Evolutionary conservation across 2,329 filamentous ascomycete species (phyloP).

Genomic region (Escovopsis weberi): DNA sequence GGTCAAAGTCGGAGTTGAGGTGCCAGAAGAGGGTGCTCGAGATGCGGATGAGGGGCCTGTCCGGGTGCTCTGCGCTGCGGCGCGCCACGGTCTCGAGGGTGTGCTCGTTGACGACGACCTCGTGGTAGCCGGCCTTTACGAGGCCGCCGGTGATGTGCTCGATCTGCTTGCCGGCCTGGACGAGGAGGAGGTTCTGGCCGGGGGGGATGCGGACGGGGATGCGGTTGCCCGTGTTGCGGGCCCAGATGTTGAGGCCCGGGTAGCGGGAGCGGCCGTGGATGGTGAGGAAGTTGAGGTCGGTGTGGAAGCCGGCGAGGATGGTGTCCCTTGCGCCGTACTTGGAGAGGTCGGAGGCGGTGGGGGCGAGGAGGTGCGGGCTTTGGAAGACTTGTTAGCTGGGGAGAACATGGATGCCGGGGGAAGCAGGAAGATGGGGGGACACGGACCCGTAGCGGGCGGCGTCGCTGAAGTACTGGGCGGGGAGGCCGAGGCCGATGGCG

Average conservation of each 20-base stretch:
- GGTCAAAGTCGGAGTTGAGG: slow-evolving; percentile 39
- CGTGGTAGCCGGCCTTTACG: slow-evolving; percentile 47
- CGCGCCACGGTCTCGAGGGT: slow-evolving; percentile 33
- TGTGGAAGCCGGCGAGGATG: slow-evolving; percentile 49
- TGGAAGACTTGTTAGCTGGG: not conserved
- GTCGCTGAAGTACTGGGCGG: slow-evolving; percentile 36
- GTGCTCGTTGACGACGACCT: slow-evolving; percentile 42
- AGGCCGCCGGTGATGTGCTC: slow-evolving; percentile 47
- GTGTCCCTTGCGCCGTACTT: slow-evolving; percentile 40
- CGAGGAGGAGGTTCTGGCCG: slow-evolving; percentile 42
- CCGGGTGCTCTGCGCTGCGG: slow-evolving; percentile 26
- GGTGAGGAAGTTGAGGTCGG: slow-evolving; percentile 49
- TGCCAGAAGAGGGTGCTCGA: slow-evolving; percentile 50
- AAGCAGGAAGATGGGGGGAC: not conserved
- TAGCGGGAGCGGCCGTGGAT: slow-evolving; percentile 50
- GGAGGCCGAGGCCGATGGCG: slow-evolving; percentile 40
- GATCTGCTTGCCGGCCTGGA: slow-evolving; percentile 49
- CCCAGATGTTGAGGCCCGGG: slow-evolving; percentile 48
- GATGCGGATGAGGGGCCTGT: slow-evolving; percentile 40
- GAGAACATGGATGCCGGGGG: not conserved
- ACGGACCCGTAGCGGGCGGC: slow-evolving; percentile 40
- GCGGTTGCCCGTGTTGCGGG: slow-evolving; percentile 44
- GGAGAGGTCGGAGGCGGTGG: slow-evolving; percentile 42
- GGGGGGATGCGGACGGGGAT: slow-evolving; percentile 44
- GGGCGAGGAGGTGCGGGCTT: slow-evolving; percentile 46